phyloP scores from a whole-genome alignment of 2,329 filamentous ascomycete species.

The Chalaropsis thielavioides region DNA sequence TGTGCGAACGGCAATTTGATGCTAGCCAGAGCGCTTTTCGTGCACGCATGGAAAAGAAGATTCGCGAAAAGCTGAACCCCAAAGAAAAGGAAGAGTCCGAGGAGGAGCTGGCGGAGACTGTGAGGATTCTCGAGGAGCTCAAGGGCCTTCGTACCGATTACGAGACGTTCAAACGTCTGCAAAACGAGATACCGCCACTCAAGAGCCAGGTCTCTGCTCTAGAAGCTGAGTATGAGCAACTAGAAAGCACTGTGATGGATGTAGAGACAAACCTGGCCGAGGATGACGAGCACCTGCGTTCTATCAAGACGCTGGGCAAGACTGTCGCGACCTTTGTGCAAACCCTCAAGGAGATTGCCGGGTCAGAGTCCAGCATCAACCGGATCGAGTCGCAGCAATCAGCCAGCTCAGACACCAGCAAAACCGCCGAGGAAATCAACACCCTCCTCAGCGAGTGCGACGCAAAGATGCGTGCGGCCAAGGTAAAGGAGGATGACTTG shows the following conservation, averaged over 20 bases:
- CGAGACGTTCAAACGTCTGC: constrained; percentile 59
- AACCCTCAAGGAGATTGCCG: constrained; percentile 55
- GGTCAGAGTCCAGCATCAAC: constrained; percentile 58
- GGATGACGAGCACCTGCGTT: constrained; percentile 50
- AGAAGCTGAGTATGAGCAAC: constrained; percentile 45
- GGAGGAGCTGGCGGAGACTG: constrained; percentile 39
- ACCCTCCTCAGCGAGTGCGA: constrained; percentile 53
- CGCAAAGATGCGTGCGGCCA: constrained; percentile 52
- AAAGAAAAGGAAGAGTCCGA: constrained; percentile 48
- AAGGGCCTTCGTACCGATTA: constrained; percentile 51
- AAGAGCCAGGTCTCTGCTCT: constrained; percentile 47
- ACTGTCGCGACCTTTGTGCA: constrained; percentile 63
- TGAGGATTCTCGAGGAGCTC: constrained; percentile 41
- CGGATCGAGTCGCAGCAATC: constrained; percentile 63
- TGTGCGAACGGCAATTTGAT: constrained; percentile 59
- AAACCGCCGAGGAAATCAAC: constrained; percentile 65
- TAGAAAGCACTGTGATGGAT: constrained; percentile 49
- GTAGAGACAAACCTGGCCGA: constrained; percentile 52
- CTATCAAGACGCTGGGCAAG: constrained; percentile 61
- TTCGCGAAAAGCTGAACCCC: constrained; percentile 49
- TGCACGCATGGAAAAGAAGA: constrained; percentile 49
- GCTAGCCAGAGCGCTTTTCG: constrained; percentile 41
- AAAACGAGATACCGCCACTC: constrained; percentile 54
- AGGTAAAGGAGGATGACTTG: constrained; percentile 50
- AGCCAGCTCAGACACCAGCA: constrained; percentile 29